These are phyloP conservation scores for Elsinoe fawcettii DNA, from an alignment of 2,329 filamentous ascomycete species.

Conservation along the genomic window DNA sequence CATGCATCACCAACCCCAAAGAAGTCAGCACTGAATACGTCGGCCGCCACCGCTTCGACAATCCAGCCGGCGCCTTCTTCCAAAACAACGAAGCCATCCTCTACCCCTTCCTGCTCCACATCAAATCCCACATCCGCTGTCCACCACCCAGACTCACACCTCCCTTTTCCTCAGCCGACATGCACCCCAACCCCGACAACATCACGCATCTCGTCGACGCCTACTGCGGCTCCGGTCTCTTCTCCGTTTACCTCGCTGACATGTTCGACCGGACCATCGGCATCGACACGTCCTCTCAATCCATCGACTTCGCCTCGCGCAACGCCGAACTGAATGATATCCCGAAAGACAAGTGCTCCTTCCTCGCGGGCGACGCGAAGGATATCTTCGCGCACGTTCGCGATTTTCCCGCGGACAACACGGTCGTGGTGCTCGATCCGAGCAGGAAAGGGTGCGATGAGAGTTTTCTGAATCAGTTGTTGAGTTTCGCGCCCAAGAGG, in stretches of 20 bases:
- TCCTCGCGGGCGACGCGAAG: constrained; percentile 82
- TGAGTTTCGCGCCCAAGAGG: constrained; percentile 66
- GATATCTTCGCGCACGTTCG: constrained; percentile 59
- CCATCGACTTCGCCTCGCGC: constrained; percentile 66
- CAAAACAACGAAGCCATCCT: constrained; percentile 99
- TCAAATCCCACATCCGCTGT: constrained; percentile 67
- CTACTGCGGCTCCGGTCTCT: constrained; percentile 94
- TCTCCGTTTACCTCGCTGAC: constrained; percentile 84
- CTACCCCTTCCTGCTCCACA: constrained; percentile 74
- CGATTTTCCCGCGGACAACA: constrained; percentile 67
- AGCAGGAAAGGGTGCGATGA: constrained; percentile 90
- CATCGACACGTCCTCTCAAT: constrained; percentile 77
- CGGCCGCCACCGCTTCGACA: constrained; percentile 74
- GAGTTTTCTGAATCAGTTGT: constrained; percentile 71
- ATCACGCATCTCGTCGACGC: constrained; percentile 92
- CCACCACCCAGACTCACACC: not conserved
- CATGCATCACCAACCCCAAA: constrained; percentile 80
- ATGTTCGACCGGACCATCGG: constrained; percentile 74
- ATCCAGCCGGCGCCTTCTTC: constrained; percentile 92
- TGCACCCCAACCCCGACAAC: constrained; percentile 29
- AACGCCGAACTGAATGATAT: constrained; percentile 77
- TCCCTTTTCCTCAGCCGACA: constrained; percentile 16
- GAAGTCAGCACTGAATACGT: constrained; percentile 81
- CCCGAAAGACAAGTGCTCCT: constrained; percentile 59
- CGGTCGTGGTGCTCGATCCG: constrained; percentile 92